Conservation (phyloP, 257 asterid species). For the Ocimum tenuiflorum region DNA sequence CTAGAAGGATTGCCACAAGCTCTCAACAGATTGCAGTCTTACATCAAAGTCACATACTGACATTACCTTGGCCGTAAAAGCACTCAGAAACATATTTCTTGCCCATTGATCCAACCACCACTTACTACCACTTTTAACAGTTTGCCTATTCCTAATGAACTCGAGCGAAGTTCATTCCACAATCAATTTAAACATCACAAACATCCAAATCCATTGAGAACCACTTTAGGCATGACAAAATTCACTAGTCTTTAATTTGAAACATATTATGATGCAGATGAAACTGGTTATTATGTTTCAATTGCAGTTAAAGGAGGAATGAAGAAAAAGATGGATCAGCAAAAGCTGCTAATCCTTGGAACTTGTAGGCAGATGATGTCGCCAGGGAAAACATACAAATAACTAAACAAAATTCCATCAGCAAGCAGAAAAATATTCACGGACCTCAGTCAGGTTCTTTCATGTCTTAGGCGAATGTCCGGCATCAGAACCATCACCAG, state of each 20-base stretch:
- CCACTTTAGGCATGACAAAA: background rate
- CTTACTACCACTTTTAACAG: background rate
- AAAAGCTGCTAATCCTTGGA: background rate
- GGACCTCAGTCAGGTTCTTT: slow-evolving; percentile 26
- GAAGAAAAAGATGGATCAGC: background rate
- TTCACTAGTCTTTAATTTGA: background rate
- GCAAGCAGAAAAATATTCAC: background rate
- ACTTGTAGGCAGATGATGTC: background rate
- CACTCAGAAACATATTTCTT: background rate
- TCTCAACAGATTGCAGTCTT: background rate
- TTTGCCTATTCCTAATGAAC: background rate
- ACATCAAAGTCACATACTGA: background rate
- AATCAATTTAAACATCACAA: background rate
- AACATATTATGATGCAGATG: background rate
- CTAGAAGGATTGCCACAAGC: background rate
- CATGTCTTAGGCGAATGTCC: slow-evolving; percentile 38
- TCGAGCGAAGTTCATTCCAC: background rate
- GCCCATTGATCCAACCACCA: background rate
- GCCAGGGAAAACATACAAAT: background rate
- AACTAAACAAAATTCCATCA: background rate
- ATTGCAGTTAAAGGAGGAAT: background rate
- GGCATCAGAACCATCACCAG: slow-evolving; percentile 43
- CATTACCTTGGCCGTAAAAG: background rate
- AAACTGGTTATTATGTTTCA: background rate
- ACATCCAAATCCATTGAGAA: background rate